Evolutionary conservation across 225 moss, liverwort and hornwort genomes (phyloP).

Genomic region (Anthoceros angustus): DNA sequence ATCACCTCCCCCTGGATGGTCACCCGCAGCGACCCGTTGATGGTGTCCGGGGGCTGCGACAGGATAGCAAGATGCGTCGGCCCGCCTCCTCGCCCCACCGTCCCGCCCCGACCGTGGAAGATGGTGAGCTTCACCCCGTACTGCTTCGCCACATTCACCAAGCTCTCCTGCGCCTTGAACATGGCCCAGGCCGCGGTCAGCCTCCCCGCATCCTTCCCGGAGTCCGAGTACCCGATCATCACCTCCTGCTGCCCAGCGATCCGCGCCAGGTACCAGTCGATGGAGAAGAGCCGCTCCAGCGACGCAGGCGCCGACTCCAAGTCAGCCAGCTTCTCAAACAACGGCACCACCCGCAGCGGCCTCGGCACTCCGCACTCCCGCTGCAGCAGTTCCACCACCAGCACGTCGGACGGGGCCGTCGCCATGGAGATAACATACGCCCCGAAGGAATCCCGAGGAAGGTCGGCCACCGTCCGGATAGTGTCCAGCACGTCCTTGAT

Average conservation of each 20-base stretch:
- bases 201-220: slow-evolving; percentile 93
- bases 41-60: slow-evolving; percentile 92
- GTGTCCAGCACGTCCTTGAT: slow-evolving; percentile 82
- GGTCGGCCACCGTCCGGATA: slow-evolving; percentile 64
- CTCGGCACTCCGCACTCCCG: slow-evolving; percentile 62
- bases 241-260: slow-evolving; percentile 94
- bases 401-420: slow-evolving; percentile 78
- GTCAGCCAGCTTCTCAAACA: slow-evolving; percentile 88
- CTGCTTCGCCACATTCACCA: slow-evolving; percentile 81
- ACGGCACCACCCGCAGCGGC: slow-evolving; percentile 80
- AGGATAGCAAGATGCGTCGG: slow-evolving; percentile 93
- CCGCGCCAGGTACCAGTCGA: slow-evolving; percentile 87
- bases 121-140: slow-evolving; percentile 71
- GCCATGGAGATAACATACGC: slow-evolving; percentile 98
- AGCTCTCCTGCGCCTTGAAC: slow-evolving; percentile 89
- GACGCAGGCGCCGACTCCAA: slow-evolving; percentile 72
- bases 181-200: slow-evolving; percentile 92
- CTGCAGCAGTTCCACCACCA: slow-evolving; percentile 80
- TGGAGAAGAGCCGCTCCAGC: slow-evolving; percentile 69
- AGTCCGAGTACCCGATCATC: slow-evolving; percentile 97
- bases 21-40: slow-evolving; percentile 81
- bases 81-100: slow-evolving; percentile 89
- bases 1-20: slow-evolving; percentile 96
- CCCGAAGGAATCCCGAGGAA: slow-evolving; percentile 81
- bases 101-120: slow-evolving; percentile 95